These are phyloP conservation scores for Ustilago vetiveriae DNA, from an alignment of 1,284 basidiomycete genomes.

Conservation along the genomic window DNA sequence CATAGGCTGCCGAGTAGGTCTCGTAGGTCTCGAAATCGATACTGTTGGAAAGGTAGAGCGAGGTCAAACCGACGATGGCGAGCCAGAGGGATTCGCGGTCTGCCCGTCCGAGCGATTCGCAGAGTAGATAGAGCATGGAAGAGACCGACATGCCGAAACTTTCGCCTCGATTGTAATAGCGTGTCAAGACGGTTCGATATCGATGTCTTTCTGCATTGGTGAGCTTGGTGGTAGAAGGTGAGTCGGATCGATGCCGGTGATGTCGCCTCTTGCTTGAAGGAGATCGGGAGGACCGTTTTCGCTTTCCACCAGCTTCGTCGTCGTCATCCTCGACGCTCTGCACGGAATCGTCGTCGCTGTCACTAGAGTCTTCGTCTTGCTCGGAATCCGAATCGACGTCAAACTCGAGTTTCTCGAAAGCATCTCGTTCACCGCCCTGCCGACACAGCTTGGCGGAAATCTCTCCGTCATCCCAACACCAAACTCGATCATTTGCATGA, in stretches of 20 bases:
- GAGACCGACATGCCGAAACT: slow-evolving; percentile 89
- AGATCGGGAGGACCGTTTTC: slow-evolving; percentile 17
- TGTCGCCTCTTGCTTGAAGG: slow-evolving; percentile 6
- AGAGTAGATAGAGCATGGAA: slow-evolving; percentile 87
- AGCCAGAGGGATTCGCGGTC: slow-evolving; percentile 94
- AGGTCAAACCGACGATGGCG: slow-evolving; percentile 90
- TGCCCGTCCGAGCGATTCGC: slow-evolving; percentile 84
- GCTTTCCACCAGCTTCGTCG: slow-evolving; percentile 22
- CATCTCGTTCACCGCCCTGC: slow-evolving; percentile 49
- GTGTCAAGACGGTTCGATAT: slow-evolving; percentile 56
- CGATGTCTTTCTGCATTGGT: slow-evolving; percentile 43
- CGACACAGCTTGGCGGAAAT: slow-evolving; percentile 42
- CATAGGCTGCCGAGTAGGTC: slow-evolving; percentile 52
- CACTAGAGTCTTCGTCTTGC: slow-evolving; percentile 75
- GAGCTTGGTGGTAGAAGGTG: slow-evolving; percentile 12
- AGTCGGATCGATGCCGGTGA: slow-evolving; percentile 2
- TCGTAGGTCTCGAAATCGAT: slow-evolving; percentile 90
- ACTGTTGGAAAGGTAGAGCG: slow-evolving; percentile 86
- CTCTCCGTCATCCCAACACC: slow-evolving; percentile 65
- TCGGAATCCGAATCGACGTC: slow-evolving; percentile 68
- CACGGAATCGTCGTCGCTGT: slow-evolving; percentile 43
- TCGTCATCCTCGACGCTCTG: slow-evolving; percentile 56
- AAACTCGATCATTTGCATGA: slow-evolving; percentile 59
- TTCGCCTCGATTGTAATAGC: slow-evolving; percentile 84
- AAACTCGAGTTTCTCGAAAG: slow-evolving; percentile 57